Evolutionary conservation across 306 rosid genomes (phyloP).

Genomic region (Cucumis sativus): DNA sequence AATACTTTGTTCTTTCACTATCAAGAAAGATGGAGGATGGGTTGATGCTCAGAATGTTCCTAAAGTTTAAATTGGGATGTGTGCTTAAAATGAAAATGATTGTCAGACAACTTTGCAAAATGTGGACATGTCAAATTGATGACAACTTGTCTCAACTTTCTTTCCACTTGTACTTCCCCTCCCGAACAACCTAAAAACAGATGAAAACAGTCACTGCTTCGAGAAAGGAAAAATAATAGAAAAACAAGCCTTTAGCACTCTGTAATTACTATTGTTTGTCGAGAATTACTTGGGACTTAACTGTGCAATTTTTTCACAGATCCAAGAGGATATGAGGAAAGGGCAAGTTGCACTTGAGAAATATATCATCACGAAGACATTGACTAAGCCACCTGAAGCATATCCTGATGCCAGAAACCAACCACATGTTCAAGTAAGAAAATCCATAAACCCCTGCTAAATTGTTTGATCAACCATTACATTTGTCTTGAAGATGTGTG

Average conservation of each 20-base stretch:
- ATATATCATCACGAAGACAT: conserved; percentile 81
- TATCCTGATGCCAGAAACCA: conserved; percentile 97
- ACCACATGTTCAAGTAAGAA: conserved; percentile 89
- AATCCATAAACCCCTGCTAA: not conserved
- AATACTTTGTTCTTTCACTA: not conserved
- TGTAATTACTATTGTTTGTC: not conserved
- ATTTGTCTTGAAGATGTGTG: conserved; percentile 5
- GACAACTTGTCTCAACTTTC: not conserved
- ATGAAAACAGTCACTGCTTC: not conserved
- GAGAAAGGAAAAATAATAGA: not conserved
- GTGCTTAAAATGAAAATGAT: not conserved
- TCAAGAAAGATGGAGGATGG: not conserved
- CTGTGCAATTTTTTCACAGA: conserved; percentile 21
- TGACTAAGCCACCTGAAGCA: conserved; percentile 89
- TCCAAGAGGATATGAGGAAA: conserved; percentile 84
- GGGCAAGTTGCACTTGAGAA: conserved; percentile 80
- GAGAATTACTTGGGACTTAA: not conserved
- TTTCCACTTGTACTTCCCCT: not conserved
- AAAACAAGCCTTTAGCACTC: not conserved
- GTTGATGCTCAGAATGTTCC: not conserved
- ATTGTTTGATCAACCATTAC: not conserved
- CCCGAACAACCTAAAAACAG: not conserved
- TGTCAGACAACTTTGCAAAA: not conserved
- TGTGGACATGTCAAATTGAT: not conserved
- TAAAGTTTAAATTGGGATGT: not conserved